Percentiles rank a stretch among this genome's conserved stretches.
phyloP scores from a whole-genome alignment of 805 yeast genomes.

The Candida wancherniae region DNA sequence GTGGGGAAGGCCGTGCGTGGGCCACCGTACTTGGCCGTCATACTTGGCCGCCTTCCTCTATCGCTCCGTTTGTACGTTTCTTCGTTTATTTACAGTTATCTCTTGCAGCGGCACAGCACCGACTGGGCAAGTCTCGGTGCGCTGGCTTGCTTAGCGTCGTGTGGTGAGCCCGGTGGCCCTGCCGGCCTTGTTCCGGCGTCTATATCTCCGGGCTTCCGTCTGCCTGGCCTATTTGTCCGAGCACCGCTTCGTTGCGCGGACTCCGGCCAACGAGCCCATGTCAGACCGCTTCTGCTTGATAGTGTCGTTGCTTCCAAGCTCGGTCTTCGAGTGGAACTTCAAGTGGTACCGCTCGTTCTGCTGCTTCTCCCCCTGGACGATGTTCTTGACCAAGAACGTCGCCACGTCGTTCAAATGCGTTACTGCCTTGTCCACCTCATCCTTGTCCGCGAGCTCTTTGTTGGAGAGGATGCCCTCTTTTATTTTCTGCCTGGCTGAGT shows the following conservation, averaged over 20 bases:
- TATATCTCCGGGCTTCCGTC: no score
- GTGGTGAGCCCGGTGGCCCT: no score
- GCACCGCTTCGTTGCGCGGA: constrained; percentile 43
- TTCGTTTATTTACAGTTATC: no score
- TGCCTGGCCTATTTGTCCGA: constrained; percentile 8
- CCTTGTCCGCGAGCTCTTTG: constrained; percentile 18
- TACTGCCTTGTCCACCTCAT: constrained; percentile 42
- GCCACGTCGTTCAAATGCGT: constrained; percentile 61
- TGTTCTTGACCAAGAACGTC: constrained; percentile 58
- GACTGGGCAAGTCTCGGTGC: no score
- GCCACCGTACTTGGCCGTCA: no score
- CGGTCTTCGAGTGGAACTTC: constrained; percentile 76
- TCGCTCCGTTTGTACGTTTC: no score
- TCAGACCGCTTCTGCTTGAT: constrained; percentile 48
- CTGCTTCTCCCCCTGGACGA: constrained; percentile 76
- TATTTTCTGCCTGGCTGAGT: constrained; percentile 58
- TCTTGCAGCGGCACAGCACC: no score
- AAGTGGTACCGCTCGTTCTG: constrained; percentile 43
- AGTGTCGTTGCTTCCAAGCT: constrained; percentile 85
- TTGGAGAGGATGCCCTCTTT: constrained; percentile 46
- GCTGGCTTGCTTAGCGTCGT: no score
- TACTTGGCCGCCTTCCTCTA: no score
- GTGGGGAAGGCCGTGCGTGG: no score
- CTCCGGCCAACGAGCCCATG: constrained; percentile 45
- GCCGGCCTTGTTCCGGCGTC: no score